Base-by-base conservation (phyloP, 2,329 filamentous ascomycete species). In the Alternaria sp. region DNA sequence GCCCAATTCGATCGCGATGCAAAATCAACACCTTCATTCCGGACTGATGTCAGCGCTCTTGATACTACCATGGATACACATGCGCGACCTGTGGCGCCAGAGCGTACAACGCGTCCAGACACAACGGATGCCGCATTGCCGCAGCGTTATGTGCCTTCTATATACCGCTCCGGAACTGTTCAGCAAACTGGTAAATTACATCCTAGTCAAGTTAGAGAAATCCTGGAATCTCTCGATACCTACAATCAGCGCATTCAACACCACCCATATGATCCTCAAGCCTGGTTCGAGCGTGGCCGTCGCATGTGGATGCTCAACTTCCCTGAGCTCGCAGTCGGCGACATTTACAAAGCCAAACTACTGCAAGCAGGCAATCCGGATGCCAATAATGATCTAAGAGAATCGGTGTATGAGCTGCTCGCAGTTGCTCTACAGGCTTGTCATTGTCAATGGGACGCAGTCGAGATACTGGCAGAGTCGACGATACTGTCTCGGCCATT, bases 291-390 rank as follows among this genome's bases (percentile, higher is more conserved):
- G 7, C 49, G 49, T 15, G 49, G 49, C 15, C 15, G 10, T n/a
- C 17, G 30, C 15, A 52, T 52, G 49, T 23, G 32, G 49, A 52
- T 40, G 9, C 19, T 52, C 5, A 74, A 71, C 12, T 78, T 69
- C 55, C 76, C 77, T 2, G 76, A 77, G 56, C 67, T 79, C 12
- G 72, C 70, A 10, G 69, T 73, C 1, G 75, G 76, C 4, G 76
- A 78, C 44, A 67, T 68, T 0, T 77, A 77, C 46, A 77, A 75
- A 68, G 73, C 75, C 1, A 67, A 66, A 25, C 66, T 78, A n/a
- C 59, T 78, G 10, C 66, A 73, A 30, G 69, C 77, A 51, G 72
- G 75, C 15, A 62, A 60, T 8, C 30, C 30, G 5, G 10, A 32
- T 26, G 12, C n/a, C 25, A 26, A 56, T n/a, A 28, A 57, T 9